These are phyloP conservation scores for Salix suchowensis DNA, from an alignment of 345 rosid species.

Conservation along the genomic window DNA sequence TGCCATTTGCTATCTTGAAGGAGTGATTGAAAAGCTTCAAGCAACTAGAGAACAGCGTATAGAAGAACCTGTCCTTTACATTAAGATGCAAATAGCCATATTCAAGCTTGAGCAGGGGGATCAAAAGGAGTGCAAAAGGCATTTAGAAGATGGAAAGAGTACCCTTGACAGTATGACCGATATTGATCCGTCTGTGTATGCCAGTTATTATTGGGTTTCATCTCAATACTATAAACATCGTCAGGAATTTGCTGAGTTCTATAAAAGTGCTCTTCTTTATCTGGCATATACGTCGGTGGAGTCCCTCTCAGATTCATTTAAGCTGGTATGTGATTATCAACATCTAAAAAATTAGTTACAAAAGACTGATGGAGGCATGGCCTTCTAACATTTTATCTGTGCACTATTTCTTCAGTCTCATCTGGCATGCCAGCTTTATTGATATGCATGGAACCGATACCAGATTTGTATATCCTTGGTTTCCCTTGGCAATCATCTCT, in stretches of 20 bases:
- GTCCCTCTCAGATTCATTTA: conserved; percentile 86
- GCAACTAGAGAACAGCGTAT: conserved; percentile 73
- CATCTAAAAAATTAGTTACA: background rate
- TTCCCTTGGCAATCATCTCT: background rate
- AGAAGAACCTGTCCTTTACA: conserved; percentile 82
- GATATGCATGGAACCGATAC: background rate
- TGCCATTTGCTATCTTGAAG: conserved; percentile 76
- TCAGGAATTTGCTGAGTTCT: conserved; percentile 91
- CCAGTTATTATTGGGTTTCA: conserved; percentile 89
- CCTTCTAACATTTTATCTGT: background rate
- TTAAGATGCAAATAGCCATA: conserved; percentile 79
- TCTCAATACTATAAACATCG: conserved; percentile 77
- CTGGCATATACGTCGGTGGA: conserved; percentile 93
- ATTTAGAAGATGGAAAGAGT: conserved; percentile 83
- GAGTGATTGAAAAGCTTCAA: conserved; percentile 77
- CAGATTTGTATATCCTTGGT: background rate
- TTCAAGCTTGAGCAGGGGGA: conserved; percentile 89
- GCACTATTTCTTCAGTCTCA: background rate
- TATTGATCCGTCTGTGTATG: conserved; percentile 93
- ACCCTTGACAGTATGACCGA: conserved; percentile 94
- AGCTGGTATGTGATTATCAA: conserved; percentile 54
- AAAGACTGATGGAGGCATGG: too few relatives aligned
- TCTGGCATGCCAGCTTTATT: background rate
- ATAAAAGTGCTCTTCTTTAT: conserved; percentile 88
- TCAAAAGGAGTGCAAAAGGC: conserved; percentile 81